A percentile compares a stretch with the other conserved stretches of the same genome.
phyloP scores from a whole-genome alignment of 192 early-diverging fungal genomes.

The Backusella mclennaniae region DNA sequence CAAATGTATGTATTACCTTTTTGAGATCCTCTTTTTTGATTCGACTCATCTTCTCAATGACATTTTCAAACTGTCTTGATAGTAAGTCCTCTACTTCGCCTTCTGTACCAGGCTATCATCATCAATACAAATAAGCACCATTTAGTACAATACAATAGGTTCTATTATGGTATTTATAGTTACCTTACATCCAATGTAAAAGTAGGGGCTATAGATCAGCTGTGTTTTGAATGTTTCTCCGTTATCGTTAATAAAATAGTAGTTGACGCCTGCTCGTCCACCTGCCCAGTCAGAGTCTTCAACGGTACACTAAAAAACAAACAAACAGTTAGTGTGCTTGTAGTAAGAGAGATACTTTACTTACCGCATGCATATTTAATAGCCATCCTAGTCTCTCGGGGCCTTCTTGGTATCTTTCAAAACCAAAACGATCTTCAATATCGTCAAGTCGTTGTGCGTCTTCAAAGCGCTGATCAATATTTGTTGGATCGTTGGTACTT shows the following conservation, averaged over 20 bases:
- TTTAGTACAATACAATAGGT: not conserved
- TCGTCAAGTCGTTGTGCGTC: constrained; percentile 39
- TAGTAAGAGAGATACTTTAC: constrained; percentile 9
- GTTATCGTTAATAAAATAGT: constrained; percentile 91
- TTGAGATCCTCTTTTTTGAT: constrained; percentile 83
- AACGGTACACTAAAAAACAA: constrained; percentile 54
- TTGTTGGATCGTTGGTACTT: constrained; percentile 17
- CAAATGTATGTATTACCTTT: constrained; percentile 49
- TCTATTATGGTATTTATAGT: not conserved
- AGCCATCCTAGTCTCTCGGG: constrained; percentile 86
- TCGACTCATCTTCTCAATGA: constrained; percentile 60
- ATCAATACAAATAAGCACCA: not conserved
- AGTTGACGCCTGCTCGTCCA: constrained; percentile 78
- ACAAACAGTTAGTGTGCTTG: not conserved
- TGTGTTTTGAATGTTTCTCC: constrained; percentile 89
- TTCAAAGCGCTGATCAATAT: constrained; percentile 38
- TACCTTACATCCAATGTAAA: constrained; percentile 84
- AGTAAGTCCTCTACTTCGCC: constrained; percentile 86
- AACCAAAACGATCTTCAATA: constrained; percentile 65
- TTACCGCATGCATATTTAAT: constrained; percentile 90
- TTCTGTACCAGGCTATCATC: constrained; percentile 62
- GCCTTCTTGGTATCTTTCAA: constrained; percentile 68
- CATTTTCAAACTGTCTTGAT: constrained; percentile 62
- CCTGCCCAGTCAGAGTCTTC: constrained; percentile 60
- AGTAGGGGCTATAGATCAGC: constrained; percentile 84